Conservation (phyloP, 805 yeast genomes). For the Candida broadrunensis region DNA sequence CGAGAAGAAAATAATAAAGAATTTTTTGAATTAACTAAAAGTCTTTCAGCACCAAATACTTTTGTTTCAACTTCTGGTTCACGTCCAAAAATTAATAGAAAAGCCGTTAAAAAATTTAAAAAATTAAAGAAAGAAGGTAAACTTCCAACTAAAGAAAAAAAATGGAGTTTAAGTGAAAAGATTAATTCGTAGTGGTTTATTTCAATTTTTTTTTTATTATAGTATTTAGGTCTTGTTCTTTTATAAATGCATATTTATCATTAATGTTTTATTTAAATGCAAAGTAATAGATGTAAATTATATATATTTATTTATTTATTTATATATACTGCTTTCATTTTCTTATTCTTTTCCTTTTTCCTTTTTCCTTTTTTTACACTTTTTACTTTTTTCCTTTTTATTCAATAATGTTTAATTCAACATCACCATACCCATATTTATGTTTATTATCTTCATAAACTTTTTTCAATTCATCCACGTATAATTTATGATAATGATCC, state of each 20-base stretch:
- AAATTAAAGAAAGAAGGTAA: constrained; percentile 25
- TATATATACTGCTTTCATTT: too few species aligned
- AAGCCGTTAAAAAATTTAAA: constrained; percentile 29
- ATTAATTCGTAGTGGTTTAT: neutral
- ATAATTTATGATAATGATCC: constrained; percentile 68
- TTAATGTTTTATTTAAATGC: too few species aligned
- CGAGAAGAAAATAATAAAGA: constrained; percentile 19
- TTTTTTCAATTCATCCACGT: constrained; percentile 59
- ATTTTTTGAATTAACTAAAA: constrained; percentile 16
- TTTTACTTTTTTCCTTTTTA: constrained; percentile 1
- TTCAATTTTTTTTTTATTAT: too few species aligned
- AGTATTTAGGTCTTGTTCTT: too few species aligned
- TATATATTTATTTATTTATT: too few species aligned
- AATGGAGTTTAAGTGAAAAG: constrained; percentile 1
- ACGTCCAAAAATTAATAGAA: constrained; percentile 35
- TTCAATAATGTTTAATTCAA: constrained; percentile 36
- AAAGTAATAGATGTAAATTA: too few species aligned
- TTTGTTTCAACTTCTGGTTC: constrained; percentile 16
- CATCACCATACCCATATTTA: constrained; percentile 49
- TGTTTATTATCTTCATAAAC: constrained; percentile 68
- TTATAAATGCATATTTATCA: too few species aligned
- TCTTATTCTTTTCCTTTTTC: too few species aligned
- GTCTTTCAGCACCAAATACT: constrained; percentile 20
- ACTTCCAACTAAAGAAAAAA: constrained; percentile 9
- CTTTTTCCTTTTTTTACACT: too few species aligned